Evolutionary conservation across 495 filamentous ascomycete genomes (phyloP).

Genomic region (Trypethelium eluteriae): DNA sequence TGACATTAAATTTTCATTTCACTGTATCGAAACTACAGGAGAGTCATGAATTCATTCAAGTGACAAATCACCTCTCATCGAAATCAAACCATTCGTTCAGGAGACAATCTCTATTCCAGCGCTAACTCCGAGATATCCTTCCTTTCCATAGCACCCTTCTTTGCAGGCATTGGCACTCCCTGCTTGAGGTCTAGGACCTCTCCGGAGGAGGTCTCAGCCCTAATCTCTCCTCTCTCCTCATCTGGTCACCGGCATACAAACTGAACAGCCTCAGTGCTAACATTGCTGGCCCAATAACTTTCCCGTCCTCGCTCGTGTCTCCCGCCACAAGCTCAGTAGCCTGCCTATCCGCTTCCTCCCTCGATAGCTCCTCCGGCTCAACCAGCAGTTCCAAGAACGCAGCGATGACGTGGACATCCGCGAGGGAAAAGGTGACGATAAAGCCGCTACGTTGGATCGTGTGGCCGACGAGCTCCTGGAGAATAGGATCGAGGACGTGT

Average conservation of each 20-base stretch:
- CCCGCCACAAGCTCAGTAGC: conserved; percentile 22
- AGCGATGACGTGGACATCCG: conserved; percentile 21
- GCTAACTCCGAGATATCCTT: no score
- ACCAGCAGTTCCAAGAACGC: conserved; percentile 18
- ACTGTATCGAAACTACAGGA: background rate
- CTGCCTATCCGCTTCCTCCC: conserved; percentile 19
- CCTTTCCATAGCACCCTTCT: no score
- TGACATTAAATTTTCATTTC: background rate
- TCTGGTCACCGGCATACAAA: conserved; percentile 22
- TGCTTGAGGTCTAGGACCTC: background rate
- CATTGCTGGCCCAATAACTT: conserved; percentile 16
- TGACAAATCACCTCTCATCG: background rate
- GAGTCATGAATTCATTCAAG: background rate
- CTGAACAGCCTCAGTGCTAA: conserved; percentile 25
- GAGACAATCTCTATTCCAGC: no score
- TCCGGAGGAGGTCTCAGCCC: conserved; percentile 9
- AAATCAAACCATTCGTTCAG: no score
- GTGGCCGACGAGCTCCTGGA: background rate
- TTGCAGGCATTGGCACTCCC: background rate
- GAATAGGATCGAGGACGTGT: background rate
- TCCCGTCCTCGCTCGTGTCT: conserved; percentile 11
- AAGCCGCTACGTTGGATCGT: conserved; percentile 2
- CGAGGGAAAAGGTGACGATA: background rate
- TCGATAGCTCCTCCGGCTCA: conserved; percentile 15
- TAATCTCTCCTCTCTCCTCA: conserved; percentile 27